A percentile compares a stretch with the other conserved stretches of the same genome.
These are phyloP conservation scores for Inga laurina DNA, from an alignment of 306 rosid species.

Conservation along the genomic window DNA sequence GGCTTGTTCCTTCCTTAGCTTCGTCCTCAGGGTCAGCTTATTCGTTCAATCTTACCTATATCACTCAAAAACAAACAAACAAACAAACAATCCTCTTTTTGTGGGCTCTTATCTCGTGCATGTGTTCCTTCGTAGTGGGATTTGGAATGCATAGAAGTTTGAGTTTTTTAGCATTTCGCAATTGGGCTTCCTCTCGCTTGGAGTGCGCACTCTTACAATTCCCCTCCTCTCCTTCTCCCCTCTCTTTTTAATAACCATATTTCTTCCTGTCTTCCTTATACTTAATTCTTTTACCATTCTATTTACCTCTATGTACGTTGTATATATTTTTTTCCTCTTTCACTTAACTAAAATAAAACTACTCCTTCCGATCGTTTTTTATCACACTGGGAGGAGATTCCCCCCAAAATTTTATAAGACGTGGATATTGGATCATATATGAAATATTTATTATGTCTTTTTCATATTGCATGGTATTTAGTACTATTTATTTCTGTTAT, in stretches of 20 bases:
- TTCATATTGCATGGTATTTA: not conserved
- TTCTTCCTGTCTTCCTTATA: not conserved
- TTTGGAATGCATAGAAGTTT: slow-evolving; percentile 10
- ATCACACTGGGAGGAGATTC: not conserved
- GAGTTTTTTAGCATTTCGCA: slow-evolving; percentile 8
- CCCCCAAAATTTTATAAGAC: not conserved
- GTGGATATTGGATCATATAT: not conserved
- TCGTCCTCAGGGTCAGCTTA: not conserved
- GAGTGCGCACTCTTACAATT: not conserved
- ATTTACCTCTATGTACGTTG: no score
- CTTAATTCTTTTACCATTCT: no score
- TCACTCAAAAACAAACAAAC: not conserved
- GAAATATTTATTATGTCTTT: not conserved
- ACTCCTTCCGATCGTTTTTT: not conserved
- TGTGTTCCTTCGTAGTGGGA: slow-evolving; percentile 19
- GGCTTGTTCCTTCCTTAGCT: slow-evolving; percentile 32
- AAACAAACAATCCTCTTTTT: slow-evolving; percentile 6
- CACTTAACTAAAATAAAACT: no score
- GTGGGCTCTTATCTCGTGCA: slow-evolving; percentile 19
- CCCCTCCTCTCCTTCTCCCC: not conserved
- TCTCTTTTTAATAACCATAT: not conserved
- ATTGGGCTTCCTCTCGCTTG: slow-evolving; percentile 5
- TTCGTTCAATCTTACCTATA: not conserved
- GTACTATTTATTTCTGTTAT: not conserved
- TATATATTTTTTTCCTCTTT: no score